Evolutionary conservation across 331 rosid species (phyloP).

Genomic region (Rosa hybrid): DNA sequence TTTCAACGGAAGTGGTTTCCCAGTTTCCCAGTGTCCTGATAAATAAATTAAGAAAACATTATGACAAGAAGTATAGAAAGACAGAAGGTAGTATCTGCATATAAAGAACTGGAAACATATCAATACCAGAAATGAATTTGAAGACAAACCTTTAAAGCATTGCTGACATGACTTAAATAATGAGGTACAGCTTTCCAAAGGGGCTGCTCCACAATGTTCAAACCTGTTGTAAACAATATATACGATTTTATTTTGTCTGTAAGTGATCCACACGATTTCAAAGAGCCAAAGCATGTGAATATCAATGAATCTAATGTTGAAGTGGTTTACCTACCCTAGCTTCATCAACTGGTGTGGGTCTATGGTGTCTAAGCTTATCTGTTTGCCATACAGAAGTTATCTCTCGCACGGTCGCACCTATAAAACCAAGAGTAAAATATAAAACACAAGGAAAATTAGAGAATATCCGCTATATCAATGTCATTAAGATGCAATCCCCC

Average conservation of each 20-base stretch:
- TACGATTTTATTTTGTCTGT: slow-evolving; percentile 13
- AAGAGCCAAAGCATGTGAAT: slow-evolving; percentile 21
- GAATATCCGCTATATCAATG: slow-evolving; percentile 9
- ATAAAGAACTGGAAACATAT: slow-evolving; percentile 17
- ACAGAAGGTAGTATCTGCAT: neutral
- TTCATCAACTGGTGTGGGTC: slow-evolving; percentile 95
- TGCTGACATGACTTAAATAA: slow-evolving; percentile 89
- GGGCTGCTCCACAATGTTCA: slow-evolving; percentile 95
- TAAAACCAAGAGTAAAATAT: slow-evolving; percentile 31
- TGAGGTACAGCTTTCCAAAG: slow-evolving; percentile 97
- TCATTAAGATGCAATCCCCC: slow-evolving; percentile 22
- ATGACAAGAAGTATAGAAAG: neutral
- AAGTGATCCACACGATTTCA: slow-evolving; percentile 13
- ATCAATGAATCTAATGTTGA: slow-evolving; percentile 18
- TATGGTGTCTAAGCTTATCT: slow-evolving; percentile 89
- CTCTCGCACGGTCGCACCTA: slow-evolving; percentile 97
- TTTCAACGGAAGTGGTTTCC: slow-evolving; percentile 89
- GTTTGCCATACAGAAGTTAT: slow-evolving; percentile 98
- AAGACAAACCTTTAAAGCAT: slow-evolving; percentile 78
- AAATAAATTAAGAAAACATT: slow-evolving; percentile 19
- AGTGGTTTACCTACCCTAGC: slow-evolving; percentile 80
- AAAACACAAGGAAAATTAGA: slow-evolving; percentile 6
- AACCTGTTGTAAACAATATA: slow-evolving; percentile 49
- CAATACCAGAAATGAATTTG: slow-evolving; percentile 12
- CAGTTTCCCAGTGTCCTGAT: slow-evolving; percentile 63